Percentiles rank a stretch among this genome's conserved stretches.
These are phyloP conservation scores for Neofusicoccum laricinum DNA, from an alignment of 2,329 filamentous ascomycete genomes.

Conservation along the genomic window DNA sequence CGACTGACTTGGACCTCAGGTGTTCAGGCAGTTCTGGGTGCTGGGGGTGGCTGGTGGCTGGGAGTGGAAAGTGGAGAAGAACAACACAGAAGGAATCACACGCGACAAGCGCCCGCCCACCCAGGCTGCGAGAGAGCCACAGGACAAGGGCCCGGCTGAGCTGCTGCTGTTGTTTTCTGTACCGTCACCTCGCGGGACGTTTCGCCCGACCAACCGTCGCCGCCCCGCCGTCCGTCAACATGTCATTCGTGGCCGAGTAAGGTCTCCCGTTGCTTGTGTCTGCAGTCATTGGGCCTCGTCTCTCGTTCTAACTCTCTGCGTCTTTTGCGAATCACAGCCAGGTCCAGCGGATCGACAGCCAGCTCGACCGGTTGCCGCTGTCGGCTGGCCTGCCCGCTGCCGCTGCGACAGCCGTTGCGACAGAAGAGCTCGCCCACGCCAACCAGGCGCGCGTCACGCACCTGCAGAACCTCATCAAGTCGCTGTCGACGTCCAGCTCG, in stretches of 20 bases:
- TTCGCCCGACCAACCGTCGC: background rate
- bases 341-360: slow-evolving; percentile 55
- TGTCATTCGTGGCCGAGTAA: slow-evolving; percentile 44
- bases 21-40: background rate
- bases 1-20: background rate
- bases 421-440: slow-evolving; percentile 19
- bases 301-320: slow-evolving; percentile 17
- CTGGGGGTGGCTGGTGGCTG: slow-evolving; percentile 8
- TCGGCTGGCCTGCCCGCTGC: slow-evolving; percentile 25
- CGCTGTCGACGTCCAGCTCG: slow-evolving; percentile 64
- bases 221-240: slow-evolving; percentile 19
- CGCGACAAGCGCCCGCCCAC: background rate
- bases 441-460: slow-evolving; percentile 51
- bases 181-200: background rate
- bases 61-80: slow-evolving; percentile 2
- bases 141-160: background rate
- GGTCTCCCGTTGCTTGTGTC: slow-evolving; percentile 16
- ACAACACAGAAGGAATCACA: slow-evolving; percentile 2
- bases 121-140: background rate
- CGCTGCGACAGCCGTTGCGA: background rate
- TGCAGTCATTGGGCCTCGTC: no score
- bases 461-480: slow-evolving; percentile 66
- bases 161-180: background rate
- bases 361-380: slow-evolving; percentile 57
- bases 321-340: slow-evolving; percentile 40